phyloP scores from a whole-genome alignment of 2,329 filamentous ascomycete genomes.

The Penicillium sp. region DNA sequence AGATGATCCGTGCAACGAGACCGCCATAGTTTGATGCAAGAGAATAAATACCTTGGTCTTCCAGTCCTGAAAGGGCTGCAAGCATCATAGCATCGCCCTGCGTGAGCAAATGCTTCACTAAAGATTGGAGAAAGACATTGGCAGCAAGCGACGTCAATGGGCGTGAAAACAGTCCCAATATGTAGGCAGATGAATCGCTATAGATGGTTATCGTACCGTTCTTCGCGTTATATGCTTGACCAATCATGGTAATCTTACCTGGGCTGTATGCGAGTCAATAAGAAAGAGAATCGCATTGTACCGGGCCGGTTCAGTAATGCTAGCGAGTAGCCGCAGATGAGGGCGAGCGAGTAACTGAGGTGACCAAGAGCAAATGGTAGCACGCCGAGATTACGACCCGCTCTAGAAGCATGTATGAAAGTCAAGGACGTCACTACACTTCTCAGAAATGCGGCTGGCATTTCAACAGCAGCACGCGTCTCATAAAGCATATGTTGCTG shows the following conservation, averaged over 20 bases:
- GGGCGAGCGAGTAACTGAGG: conserved; percentile 64
- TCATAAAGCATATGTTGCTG: conserved; percentile 78
- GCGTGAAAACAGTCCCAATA: conserved; percentile 61
- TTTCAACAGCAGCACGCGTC: conserved; percentile 76
- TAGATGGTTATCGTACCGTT: conserved; percentile 14
- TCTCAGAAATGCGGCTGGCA: conserved; percentile 71
- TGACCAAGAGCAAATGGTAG: conserved; percentile 89
- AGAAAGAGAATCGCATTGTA: conserved; percentile 64
- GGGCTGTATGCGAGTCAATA: conserved; percentile 46
- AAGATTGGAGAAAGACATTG: conserved; percentile 82
- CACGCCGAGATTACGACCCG: conserved; percentile 61
- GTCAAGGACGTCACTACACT: conserved; percentile 70
- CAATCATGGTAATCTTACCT: conserved; percentile 35
- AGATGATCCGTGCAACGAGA: conserved; percentile 78
- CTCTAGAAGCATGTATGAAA: conserved; percentile 60
- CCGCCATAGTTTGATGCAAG: conserved; percentile 93
- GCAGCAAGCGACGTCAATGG: conserved; percentile 68
- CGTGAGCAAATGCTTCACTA: conserved; percentile 88
- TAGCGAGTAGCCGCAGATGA: conserved; percentile 67
- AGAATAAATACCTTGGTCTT: conserved; percentile 85
- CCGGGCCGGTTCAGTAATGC: conserved; percentile 57
- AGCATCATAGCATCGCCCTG: conserved; percentile 92
- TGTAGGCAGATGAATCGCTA: conserved; percentile 44
- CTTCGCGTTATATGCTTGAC: not conserved
- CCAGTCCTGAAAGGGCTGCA: conserved; percentile 68